Base-by-base conservation (phyloP, 2,329 filamentous ascomycete genomes). In the Aspergillus jensenii region DNA sequence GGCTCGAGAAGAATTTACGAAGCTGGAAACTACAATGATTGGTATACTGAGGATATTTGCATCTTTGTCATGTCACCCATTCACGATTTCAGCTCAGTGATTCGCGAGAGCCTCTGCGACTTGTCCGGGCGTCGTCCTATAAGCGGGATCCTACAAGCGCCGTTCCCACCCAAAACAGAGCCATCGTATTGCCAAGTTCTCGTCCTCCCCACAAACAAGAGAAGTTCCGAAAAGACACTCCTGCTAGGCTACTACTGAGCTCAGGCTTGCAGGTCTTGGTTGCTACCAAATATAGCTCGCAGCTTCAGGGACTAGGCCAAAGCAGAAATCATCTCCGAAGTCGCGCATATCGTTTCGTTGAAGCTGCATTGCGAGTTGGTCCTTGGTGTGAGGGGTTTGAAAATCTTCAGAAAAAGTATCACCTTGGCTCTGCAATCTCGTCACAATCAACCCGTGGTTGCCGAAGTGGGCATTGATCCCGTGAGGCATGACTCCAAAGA, bases 111-210 rank as follows among this genome's bases (percentile, higher is more conserved):
- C 56, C 37, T 54, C 56, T 33, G 58, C 56, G 61, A 54, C 58
- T 59, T 53, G 27, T 27, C 15, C 27, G 9, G 46, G 15, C 19
- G 19, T 8, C 31, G 52, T 45, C 71, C 68, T 68, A 72, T 73
- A 19, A 62, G 19, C 64, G 27, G 21, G 43, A 57, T 61, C 62
- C 63, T 72, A 65, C 67, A 73, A 67, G 68, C 71, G 71, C 71
- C 62, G 48, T 49, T 62, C 46, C 65, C 59, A 67, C 67, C 66
- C 39, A 53, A 15, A 44, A 31, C 33, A 35, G 23, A 31, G 41
- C 56, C 51, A 61, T 59, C 35, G 40, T 33, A 40, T 49, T 55
- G 56, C 54, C 52, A 48, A 47, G 37, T 52, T 60, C 35, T 52
- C 39, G 52, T 27, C 41, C 48, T 54, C 45, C 31, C 48, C 55